These are phyloP conservation scores for Xylaria nigripes DNA, from an alignment of 495 filamentous ascomycete species.

Conservation along the genomic window DNA sequence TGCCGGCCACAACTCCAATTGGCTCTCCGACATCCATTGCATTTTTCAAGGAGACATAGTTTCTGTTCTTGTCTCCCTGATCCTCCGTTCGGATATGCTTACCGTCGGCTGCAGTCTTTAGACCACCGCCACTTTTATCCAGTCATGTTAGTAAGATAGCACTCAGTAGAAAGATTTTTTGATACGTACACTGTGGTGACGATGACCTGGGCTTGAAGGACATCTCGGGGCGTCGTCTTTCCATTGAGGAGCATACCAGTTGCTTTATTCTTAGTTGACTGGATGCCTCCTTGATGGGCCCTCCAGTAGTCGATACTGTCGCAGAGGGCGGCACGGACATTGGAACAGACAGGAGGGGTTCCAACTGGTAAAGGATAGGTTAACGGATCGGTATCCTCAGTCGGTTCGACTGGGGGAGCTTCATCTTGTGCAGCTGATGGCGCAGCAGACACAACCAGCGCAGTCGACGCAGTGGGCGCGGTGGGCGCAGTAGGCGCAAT, in stretches of 20 bases:
- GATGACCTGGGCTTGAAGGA: constrained; percentile 55
- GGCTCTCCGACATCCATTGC: constrained; percentile 33
- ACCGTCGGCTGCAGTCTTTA: constrained; percentile 29
- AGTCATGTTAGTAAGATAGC: not conserved
- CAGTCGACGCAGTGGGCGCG: no score
- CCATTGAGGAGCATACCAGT: constrained; percentile 57
- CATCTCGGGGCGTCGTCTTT: constrained; percentile 46
- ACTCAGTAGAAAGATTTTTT: not conserved
- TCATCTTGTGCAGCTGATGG: no score
- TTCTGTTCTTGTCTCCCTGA: constrained; percentile 29
- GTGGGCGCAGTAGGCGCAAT: no score
- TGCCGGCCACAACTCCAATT: constrained; percentile 55
- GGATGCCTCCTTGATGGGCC: constrained; percentile 51
- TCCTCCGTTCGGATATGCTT: constrained; percentile 37
- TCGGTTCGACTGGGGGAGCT: no score
- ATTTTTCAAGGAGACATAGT: constrained; percentile 29
- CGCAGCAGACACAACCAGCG: no score
- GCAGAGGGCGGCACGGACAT: constrained; percentile 53
- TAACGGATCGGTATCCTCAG: not conserved
- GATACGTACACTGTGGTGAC: constrained; percentile 56
- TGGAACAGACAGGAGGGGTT: constrained; percentile 46
- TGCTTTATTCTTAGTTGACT: constrained; percentile 39
- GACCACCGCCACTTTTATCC: constrained; percentile 44
- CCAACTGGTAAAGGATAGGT: not conserved
- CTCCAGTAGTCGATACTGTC: constrained; percentile 62